A percentile compares a stretch with the other conserved stretches of the same genome.
Conservation (phyloP, 1,139 yeast species). For the Yamadazyma sp. region DNA sequence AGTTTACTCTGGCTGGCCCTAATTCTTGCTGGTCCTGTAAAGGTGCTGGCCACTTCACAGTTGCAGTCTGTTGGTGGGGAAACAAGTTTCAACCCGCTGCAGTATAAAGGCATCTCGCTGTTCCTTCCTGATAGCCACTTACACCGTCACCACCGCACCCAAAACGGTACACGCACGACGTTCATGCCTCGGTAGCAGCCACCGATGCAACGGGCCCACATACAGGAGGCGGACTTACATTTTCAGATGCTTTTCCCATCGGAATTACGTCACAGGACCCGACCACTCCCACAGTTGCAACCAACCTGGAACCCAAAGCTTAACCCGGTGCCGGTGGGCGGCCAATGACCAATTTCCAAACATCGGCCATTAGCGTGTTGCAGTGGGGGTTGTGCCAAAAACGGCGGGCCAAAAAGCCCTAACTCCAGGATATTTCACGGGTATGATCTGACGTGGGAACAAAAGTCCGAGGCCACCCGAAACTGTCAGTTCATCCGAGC, state of each 20-base stretch:
- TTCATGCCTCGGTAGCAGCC: neutral
- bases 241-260: neutral
- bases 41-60: neutral
- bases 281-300: neutral
- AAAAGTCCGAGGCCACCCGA: slow-evolving; percentile 2
- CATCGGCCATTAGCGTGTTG: too few species aligned
- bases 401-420: too few species aligned
- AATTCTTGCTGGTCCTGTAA: slow-evolving; percentile 52
- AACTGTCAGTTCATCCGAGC: too few species aligned
- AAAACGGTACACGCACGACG: too few species aligned
- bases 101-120: slow-evolving; percentile 24
- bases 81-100: slow-evolving; percentile 36
- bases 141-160: too few species aligned
- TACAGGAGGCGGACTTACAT: slow-evolving; percentile 1
- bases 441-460: neutral
- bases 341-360: neutral
- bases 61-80: too few species aligned
- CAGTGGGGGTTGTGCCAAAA: neutral
- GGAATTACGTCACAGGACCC: slow-evolving; percentile 1
- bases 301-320: neutral
- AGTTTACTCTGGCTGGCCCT: slow-evolving; percentile 51
- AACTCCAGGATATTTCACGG: slow-evolving; percentile 1
- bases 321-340: neutral
- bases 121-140: too few species aligned
- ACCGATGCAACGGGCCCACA: neutral